Evolutionary conservation across 495 filamentous ascomycete genomes (phyloP), one percentile per base, ranked within the genome.

Genomic region (Aspergillus nanangensis): DNA sequence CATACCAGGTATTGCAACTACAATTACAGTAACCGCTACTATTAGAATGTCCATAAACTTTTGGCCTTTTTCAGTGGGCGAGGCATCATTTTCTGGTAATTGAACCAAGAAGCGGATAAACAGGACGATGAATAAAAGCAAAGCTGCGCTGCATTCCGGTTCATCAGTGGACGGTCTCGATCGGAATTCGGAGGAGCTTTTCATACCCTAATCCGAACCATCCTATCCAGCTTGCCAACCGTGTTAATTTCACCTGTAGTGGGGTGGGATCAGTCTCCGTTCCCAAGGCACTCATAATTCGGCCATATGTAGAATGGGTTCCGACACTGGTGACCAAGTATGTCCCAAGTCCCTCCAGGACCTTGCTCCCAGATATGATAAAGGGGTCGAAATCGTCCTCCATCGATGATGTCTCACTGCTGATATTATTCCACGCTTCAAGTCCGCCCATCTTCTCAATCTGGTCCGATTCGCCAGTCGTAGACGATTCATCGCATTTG

Each of bases 1-100:
- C 66, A 56, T 48, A 67, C 69, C 69, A 42, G 82, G 82, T 50
- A 86, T 82, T 13, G 82, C 82, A 32, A 86, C 82, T 21, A 85
- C 82, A 45, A 86, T 79, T 24, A 86, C 79, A 13, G 81, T 86
- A 14, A 86, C 76, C 14, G 82, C 78, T 24, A 81, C 77, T 54
- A 86, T 85, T 2, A 86, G 69, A 44, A 86, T 85, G 47, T 81
- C 75, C 24, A 84, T 70, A 52, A 85, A 86, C 19, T 75, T 56
- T 50, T 81, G 75, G 8, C 78, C 82, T 55, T 83, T 84, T 43
- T 70, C 53, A 15, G 79, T 68, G 8, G 81, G 61, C 11, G 48
- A 57, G 13, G 45, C 59, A 8, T 62, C 50, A 46, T 82, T 81
- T 43, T 67, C 51, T 3, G 67, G 62, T 1, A 86, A 63, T 20